Percentiles rank a stretch among this genome's conserved stretches.
Evolutionary conservation across 305 asterid genomes (phyloP).

Genomic region (Fraxinus latifolia): DNA sequence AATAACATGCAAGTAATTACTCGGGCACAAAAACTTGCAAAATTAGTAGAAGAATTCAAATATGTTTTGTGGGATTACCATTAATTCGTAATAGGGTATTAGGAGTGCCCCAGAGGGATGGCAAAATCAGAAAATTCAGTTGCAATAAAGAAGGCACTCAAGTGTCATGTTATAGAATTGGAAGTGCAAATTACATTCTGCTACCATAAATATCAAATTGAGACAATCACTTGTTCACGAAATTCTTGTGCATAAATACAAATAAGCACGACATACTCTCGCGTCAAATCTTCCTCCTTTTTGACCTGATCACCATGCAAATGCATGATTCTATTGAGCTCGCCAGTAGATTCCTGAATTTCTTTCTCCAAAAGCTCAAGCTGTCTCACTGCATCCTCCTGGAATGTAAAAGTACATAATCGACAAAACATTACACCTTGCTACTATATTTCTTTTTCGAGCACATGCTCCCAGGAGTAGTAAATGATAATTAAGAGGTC

Average conservation of each 20-base stretch:
- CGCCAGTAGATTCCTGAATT: slow-evolving; percentile 64
- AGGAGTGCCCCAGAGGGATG: background rate
- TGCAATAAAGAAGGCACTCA: background rate
- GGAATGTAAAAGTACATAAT: slow-evolving; percentile 30
- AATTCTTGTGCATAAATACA: slow-evolving; percentile 7
- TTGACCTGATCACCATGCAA: slow-evolving; percentile 60
- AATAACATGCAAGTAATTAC: background rate
- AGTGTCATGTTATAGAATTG: background rate
- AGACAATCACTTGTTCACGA: slow-evolving; percentile 1
- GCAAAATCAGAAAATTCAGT: background rate
- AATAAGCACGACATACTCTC: slow-evolving; percentile 54
- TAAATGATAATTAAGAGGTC: slow-evolving; percentile 12
- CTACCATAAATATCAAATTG: slow-evolving; percentile 17
- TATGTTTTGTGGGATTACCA: background rate
- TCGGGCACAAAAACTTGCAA: background rate
- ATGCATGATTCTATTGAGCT: slow-evolving; percentile 59
- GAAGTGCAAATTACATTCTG: slow-evolving; percentile 8
- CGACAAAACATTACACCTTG: slow-evolving; percentile 21
- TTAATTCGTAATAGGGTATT: background rate
- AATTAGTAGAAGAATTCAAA: background rate
- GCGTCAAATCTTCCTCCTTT: slow-evolving; percentile 80
- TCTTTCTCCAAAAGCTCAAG: slow-evolving; percentile 75
- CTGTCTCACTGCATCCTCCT: slow-evolving; percentile 85
- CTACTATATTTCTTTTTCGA: slow-evolving; percentile 6
- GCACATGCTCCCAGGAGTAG: slow-evolving; percentile 11